Evolutionary conservation across 345 rosid genomes (phyloP).

Genomic region (Kernera saxatilis): DNA sequence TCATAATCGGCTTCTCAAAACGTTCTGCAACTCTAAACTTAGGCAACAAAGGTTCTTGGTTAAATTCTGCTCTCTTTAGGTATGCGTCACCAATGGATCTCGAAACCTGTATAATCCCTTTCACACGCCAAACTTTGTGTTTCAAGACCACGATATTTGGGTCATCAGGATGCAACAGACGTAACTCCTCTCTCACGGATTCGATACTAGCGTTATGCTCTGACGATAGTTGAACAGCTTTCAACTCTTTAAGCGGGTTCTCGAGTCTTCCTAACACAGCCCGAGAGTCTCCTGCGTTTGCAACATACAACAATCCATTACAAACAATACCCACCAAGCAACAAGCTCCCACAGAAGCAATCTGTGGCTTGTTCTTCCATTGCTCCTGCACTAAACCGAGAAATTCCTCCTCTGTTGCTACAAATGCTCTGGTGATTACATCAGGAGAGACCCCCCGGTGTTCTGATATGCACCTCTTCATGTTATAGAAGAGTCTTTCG

Average conservation of each 20-base stretch:
- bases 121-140: slow-evolving; percentile 96
- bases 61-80: slow-evolving; percentile 81
- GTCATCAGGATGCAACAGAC: slow-evolving; percentile 84
- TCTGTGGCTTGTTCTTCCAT: slow-evolving; percentile 68
- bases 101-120: slow-evolving; percentile 94
- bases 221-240: slow-evolving; percentile 75
- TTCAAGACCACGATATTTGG: slow-evolving; percentile 86
- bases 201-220: slow-evolving; percentile 90
- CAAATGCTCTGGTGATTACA: slow-evolving; percentile 72
- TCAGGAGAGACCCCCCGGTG: slow-evolving; percentile 71
- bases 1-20: slow-evolving; percentile 72
- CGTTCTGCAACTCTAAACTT: slow-evolving; percentile 75
- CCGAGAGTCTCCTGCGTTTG: slow-evolving; percentile 96
- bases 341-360: slow-evolving; percentile 94
- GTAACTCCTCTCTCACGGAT: slow-evolving; percentile 91
- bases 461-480: slow-evolving; percentile 67
- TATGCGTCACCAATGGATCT: slow-evolving; percentile 98
- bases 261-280: slow-evolving; percentile 72
- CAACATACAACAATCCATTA: slow-evolving; percentile 70
- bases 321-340: slow-evolving; percentile 87
- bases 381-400: slow-evolving; percentile 63
- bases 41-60: slow-evolving; percentile 71
- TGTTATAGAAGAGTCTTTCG: slow-evolving; percentile 55
- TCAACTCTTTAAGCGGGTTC: slow-evolving; percentile 47
- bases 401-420: slow-evolving; percentile 89